Evolutionary conservation across 352 stramenopile genomes (phyloP), one percentile per base, ranked within the genome.

Genomic region (Phytophthora podocarpi): DNA sequence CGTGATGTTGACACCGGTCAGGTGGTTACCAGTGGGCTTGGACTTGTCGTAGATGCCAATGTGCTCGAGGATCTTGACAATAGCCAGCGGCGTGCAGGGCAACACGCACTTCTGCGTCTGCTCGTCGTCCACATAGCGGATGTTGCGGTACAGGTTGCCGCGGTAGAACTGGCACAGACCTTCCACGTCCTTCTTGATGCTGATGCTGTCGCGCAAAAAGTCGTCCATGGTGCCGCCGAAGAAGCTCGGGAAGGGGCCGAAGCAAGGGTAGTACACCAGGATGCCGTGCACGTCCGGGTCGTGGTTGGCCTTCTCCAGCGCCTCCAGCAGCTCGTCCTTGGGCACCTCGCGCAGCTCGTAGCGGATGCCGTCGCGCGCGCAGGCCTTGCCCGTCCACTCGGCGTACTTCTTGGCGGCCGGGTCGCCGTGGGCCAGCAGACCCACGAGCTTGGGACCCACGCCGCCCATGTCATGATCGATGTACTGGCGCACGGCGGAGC

Each of bases 231-330:
- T 93, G 40, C 93, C 95, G 24, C 97, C 97, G 55, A 87, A 98
- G 72, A 99, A 99, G 37, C 87, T 98, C 59, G 97, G 96, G 60
- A 98, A 97, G 37, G 91, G 68, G 35, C 96, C 97, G 64, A 99
- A 99, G 77, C 98, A 98, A 42, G 97, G 97, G 80, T 99, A 99
- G 79, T 99, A 99, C 15, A 99, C 91, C 50, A 99, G 96, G 60
- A 99, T 98, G 32, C 97, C 95, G 78, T 98, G 92, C 43, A 98
- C 96, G n/a, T 95, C 82, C 15, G 90, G 82, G 73, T 97, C 90
- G 34, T 80, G 86, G 76, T 99, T 99, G 51, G 93, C 93, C 54
- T 95, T 84, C 47, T 97, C 81, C 11, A 99, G 75, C 12, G 91
- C 93, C n/a, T 84, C 79, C 54, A 98, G 85, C 24, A 99, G 81